These are phyloP conservation scores for Micromonas commoda DNA, from an alignment of 139 green algal species.

Conservation along the genomic window DNA sequence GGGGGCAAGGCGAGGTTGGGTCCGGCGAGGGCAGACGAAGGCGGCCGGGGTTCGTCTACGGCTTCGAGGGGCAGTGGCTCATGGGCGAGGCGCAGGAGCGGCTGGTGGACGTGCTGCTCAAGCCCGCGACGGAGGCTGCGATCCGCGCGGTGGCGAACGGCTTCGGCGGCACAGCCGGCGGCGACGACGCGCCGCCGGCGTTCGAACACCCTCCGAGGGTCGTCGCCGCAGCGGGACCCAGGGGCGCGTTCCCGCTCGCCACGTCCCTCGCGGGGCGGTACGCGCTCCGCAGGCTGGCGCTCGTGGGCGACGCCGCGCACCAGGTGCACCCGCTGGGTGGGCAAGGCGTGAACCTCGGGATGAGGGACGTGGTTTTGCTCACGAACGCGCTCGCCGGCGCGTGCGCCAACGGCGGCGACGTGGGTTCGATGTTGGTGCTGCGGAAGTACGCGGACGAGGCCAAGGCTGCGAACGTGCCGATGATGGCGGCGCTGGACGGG, in stretches of 20 bases:
- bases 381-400: constrained; percentile 19
- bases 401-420: constrained; percentile 9
- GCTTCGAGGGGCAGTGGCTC: background rate
- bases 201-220: constrained; percentile 24
- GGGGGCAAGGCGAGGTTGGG: too few relatives aligned
- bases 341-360: constrained; percentile 47
- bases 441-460: constrained; percentile 23
- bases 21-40: background rate
- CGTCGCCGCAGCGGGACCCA: background rate
- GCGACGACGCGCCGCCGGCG: too few relatives aligned
- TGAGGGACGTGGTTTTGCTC: constrained; percentile 33
- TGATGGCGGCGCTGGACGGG: constrained; percentile 36
- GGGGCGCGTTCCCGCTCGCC: constrained; percentile 33
- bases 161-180: background rate
- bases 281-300: constrained; percentile 23
- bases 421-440: constrained; percentile 10
- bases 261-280: constrained; percentile 18
- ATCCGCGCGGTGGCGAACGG: background rate
- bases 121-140: background rate
- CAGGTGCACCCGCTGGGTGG: constrained; percentile 46
- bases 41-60: too few relatives aligned
- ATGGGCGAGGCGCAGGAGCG: background rate
- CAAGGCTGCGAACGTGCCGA: constrained; percentile 17
- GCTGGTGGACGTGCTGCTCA: background rate
- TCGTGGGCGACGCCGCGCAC: constrained; percentile 45